Percentiles rank a stretch among this genome's conserved stretches.
phyloP scores from a whole-genome alignment of 805 yeast species.

The Kuraishia ogatae region DNA sequence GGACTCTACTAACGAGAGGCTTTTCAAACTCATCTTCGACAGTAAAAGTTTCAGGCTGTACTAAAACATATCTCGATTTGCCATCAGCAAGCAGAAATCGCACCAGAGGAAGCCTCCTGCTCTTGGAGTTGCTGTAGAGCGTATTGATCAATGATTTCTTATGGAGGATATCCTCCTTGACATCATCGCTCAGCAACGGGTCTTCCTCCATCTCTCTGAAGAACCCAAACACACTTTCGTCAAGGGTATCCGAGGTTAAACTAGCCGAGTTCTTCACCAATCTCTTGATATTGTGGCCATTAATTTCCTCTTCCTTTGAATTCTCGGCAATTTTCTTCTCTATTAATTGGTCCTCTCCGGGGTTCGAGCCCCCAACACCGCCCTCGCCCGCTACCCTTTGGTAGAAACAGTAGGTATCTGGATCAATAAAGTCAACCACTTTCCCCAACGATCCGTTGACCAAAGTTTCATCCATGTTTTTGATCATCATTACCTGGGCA shows the following conservation, averaged over 20 bases:
- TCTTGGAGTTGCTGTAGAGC: slow-evolving; percentile 34
- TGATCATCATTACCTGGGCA: slow-evolving; percentile 92
- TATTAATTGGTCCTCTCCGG: slow-evolving; percentile 8
- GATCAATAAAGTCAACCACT: slow-evolving; percentile 50
- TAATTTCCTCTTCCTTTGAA: slow-evolving; percentile 8
- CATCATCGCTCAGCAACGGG: slow-evolving; percentile 2
- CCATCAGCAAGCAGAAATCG: slow-evolving; percentile 68
- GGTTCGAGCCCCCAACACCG: slow-evolving; percentile 12
- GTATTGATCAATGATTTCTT: slow-evolving; percentile 37
- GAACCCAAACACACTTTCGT: slow-evolving; percentile 43
- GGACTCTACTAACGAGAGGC: slow-evolving; percentile 60
- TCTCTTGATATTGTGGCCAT: slow-evolving; percentile 11
- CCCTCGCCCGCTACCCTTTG: slow-evolving; percentile 13
- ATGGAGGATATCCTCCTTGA: slow-evolving; percentile 28
- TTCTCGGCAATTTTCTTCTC: slow-evolving; percentile 7
- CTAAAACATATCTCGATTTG: slow-evolving; percentile 62
- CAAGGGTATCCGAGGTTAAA: slow-evolving; percentile 19
- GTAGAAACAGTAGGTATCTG: slow-evolving; percentile 36
- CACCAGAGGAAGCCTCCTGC: slow-evolving; percentile 62
- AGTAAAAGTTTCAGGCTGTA: slow-evolving; percentile 77
- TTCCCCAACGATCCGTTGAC: slow-evolving; percentile 92
- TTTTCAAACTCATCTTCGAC: slow-evolving; percentile 67
- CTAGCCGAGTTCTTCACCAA: slow-evolving; percentile 12
- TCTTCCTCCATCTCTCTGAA: slow-evolving; percentile 16
- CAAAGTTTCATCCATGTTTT: slow-evolving; percentile 64